Evolutionary conservation across 2,329 filamentous ascomycete species (phyloP).

Genomic region (Monilinia polystroma): DNA sequence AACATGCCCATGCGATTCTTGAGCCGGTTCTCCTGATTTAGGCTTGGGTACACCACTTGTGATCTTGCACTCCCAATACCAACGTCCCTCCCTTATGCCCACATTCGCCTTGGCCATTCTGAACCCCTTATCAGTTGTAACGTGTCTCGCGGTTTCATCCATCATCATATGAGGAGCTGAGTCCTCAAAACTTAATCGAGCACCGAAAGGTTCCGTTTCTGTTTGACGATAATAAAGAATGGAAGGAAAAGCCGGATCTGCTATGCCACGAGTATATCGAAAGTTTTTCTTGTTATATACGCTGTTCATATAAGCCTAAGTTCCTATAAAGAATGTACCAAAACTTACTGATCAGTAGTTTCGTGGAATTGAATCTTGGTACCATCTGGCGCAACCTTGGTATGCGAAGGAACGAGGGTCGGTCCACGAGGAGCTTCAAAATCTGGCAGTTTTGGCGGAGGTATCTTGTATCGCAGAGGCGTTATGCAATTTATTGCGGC

Average conservation of each 20-base stretch:
- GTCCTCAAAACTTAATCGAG: conserved; percentile 91
- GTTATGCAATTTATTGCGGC: conserved; percentile 44
- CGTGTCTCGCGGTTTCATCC: conserved; percentile 68
- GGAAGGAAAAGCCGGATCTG: conserved; percentile 82
- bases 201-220: conserved; percentile 77
- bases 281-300: conserved; percentile 71
- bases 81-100: conserved; percentile 80
- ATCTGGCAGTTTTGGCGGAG: conserved; percentile 60
- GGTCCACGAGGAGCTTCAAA: conserved; percentile 60
- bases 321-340: background rate
- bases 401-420: conserved; percentile 56
- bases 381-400: conserved; percentile 50
- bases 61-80: conserved; percentile 93
- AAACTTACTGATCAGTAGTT: conserved; percentile 61
- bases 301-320: conserved; percentile 41
- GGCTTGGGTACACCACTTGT: conserved; percentile 66
- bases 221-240: conserved; percentile 87
- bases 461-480: conserved; percentile 60
- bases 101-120: conserved; percentile 89
- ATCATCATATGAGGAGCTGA: conserved; percentile 83
- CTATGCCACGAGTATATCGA: conserved; percentile 86
- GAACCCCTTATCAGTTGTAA: conserved; percentile 92
- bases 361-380: conserved; percentile 58
- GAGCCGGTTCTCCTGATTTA: conserved; percentile 32
- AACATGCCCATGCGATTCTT: conserved; percentile 54